Conservation (phyloP, 345 rosid species). For the Zanthoxylum bungeanum region DNA sequence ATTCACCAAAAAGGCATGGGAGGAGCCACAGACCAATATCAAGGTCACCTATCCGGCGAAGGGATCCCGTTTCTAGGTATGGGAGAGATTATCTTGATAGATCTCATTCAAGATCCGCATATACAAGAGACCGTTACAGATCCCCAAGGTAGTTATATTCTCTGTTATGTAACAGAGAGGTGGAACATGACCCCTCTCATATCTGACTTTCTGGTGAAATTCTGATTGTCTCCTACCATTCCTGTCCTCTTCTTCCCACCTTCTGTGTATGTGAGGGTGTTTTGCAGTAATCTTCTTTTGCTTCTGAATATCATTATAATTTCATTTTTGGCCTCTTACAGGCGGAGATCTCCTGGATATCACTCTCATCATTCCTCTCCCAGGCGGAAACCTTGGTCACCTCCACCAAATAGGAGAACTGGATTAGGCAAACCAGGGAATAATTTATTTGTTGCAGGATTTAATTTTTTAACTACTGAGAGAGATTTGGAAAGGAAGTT, state of each 20-base stretch:
- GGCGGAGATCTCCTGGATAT: conserved; percentile 20
- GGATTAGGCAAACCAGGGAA: conserved; percentile 28
- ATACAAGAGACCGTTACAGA: conserved; percentile 11
- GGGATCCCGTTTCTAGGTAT: conserved; percentile 16
- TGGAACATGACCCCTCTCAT: background rate
- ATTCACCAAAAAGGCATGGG: conserved; percentile 9
- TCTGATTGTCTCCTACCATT: background rate
- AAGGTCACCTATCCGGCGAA: conserved; percentile 16
- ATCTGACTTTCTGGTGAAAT: background rate
- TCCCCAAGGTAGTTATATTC: conserved; percentile 16
- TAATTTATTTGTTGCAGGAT: conserved; percentile 24
- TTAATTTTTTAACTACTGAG: conserved; percentile 28
- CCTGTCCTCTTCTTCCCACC: background rate
- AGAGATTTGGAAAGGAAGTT: conserved; percentile 31
- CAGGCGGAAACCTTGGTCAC: conserved; percentile 24
- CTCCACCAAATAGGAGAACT: conserved; percentile 23
- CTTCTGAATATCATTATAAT: background rate
- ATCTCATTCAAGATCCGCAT: conserved; percentile 22
- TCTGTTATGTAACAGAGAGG: background rate
- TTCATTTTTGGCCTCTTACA: conserved; percentile 16
- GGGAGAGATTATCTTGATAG: conserved; percentile 12
- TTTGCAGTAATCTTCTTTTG: background rate
- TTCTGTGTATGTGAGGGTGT: background rate
- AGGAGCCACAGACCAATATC: conserved; percentile 8
- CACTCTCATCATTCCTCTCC: conserved; percentile 16